Conservation (phyloP, 345 rosid species). For the Cardamine chenopodiifolia region DNA sequence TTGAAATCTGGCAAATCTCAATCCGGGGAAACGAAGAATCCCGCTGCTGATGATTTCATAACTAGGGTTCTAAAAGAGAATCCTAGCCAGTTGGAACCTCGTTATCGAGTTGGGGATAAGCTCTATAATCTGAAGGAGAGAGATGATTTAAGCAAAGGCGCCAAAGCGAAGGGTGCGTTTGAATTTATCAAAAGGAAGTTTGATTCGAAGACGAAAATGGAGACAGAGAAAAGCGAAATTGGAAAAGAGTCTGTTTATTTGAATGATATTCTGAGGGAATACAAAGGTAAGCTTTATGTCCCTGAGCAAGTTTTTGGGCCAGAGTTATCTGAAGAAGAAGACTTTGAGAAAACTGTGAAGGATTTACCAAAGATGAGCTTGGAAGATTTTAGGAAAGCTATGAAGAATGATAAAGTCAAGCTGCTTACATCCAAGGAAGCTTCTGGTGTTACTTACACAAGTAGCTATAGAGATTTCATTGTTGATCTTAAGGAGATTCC, state of each 20-base stretch:
- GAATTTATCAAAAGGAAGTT: constrained; percentile 51
- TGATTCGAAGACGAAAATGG: constrained; percentile 43
- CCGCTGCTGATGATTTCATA: constrained; percentile 59
- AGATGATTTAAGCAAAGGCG: constrained; percentile 50
- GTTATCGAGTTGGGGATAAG: constrained; percentile 59
- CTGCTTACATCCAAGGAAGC: constrained; percentile 72
- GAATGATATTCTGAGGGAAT: constrained; percentile 77
- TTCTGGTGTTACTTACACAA: constrained; percentile 33
- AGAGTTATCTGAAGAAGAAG: constrained; percentile 74
- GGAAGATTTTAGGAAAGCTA: constrained; percentile 70
- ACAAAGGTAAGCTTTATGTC: constrained; percentile 84
- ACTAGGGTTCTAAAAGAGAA: constrained; percentile 75
- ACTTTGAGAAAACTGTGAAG: constrained; percentile 59
- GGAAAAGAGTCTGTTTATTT: constrained; percentile 58
- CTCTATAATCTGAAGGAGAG: constrained; percentile 65
- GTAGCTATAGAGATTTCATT: constrained; percentile 56
- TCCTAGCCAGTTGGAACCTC: constrained; percentile 84
- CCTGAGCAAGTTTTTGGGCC: constrained; percentile 83
- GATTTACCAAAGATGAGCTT: constrained; percentile 74
- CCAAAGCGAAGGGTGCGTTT: constrained; percentile 44
- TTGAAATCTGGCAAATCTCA: constrained; percentile 38
- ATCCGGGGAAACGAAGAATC: constrained; percentile 40
- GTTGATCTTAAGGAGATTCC: constrained; percentile 88
- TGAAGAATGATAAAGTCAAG: constrained; percentile 66
- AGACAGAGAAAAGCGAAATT: constrained; percentile 28